phyloP scores from a whole-genome alignment of 139 green algal genomes.

The Micromonas pusilla region DNA sequence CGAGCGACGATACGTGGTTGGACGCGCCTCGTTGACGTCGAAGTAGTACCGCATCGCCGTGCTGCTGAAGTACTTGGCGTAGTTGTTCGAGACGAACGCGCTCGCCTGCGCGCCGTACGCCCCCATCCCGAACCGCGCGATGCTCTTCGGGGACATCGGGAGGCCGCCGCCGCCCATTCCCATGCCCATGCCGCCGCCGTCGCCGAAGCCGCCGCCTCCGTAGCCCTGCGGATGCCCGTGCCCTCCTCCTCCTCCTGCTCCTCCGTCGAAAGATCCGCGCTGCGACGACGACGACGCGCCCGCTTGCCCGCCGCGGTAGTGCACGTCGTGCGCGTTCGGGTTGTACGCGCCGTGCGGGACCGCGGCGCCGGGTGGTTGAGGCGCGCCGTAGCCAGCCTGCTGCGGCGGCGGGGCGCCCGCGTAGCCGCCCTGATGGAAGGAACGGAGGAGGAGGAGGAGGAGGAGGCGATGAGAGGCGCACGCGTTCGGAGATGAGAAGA shows the following conservation, averaged over 20 bases:
- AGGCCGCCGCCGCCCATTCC: background rate
- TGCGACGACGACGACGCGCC: too few species aligned
- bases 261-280: too few species aligned
- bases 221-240: too few species aligned
- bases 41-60: slow-evolving; percentile 11
- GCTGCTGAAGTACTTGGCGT: slow-evolving; percentile 17
- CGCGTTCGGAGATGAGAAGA: too few species aligned
- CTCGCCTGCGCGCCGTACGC: slow-evolving; percentile 19
- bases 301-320: background rate
- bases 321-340: background rate
- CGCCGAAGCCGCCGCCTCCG: background rate
- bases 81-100: background rate
- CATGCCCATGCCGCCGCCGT: background rate
- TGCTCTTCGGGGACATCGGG: slow-evolving; percentile 1
- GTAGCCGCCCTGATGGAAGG: too few species aligned
- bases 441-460: too few species aligned
- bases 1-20: too few species aligned
- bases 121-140: slow-evolving; percentile 6
- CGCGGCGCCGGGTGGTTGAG: too few species aligned
- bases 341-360: too few species aligned
- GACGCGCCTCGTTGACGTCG: slow-evolving; percentile 12
- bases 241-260: too few species aligned
- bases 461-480: too few species aligned
- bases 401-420: too few species aligned
- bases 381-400: background rate